These are phyloP conservation scores for Geotrichum phurueaensis DNA, from an alignment of 1,139 yeast genomes.

Conservation along the genomic window DNA sequence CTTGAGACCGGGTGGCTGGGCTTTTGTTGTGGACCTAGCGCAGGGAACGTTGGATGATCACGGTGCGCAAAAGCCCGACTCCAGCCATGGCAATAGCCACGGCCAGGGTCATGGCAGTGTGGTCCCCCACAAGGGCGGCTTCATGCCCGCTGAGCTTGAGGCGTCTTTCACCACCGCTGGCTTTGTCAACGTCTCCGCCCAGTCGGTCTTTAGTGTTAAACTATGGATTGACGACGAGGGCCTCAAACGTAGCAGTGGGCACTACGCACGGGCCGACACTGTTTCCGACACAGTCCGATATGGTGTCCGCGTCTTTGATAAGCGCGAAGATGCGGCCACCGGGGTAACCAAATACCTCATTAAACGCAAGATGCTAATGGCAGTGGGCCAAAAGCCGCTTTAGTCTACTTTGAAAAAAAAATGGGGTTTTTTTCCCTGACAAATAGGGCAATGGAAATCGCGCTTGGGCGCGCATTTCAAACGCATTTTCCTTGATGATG, in stretches of 20 bases:
- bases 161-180: slow-evolving; percentile 23
- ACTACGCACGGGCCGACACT: background rate
- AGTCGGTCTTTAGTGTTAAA: slow-evolving; percentile 20
- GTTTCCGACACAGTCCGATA: background rate
- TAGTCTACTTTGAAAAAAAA: background rate
- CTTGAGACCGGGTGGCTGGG: slow-evolving; percentile 27
- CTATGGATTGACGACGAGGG: slow-evolving; percentile 26
- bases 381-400: slow-evolving; percentile 17
- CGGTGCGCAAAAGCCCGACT: background rate
- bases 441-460: no score
- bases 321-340: background rate
- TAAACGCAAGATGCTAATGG: slow-evolving; percentile 20
- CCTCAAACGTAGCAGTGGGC: slow-evolving; percentile 15
- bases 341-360: slow-evolving; percentile 19
- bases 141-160: slow-evolving; percentile 17
- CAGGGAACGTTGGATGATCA: slow-evolving; percentile 7
- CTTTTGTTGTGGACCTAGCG: slow-evolving; percentile 26
- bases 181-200: slow-evolving; percentile 19
- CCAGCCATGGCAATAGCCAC: background rate
- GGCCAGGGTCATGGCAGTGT: slow-evolving; percentile 15
- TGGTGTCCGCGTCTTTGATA: background rate
- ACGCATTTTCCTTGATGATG: no score
- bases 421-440: no score
- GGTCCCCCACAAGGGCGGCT: slow-evolving; percentile 24
- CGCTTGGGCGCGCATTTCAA: no score